phyloP scores from a whole-genome alignment of 805 yeast species.

The Nakazawaea ishiwadae region DNA sequence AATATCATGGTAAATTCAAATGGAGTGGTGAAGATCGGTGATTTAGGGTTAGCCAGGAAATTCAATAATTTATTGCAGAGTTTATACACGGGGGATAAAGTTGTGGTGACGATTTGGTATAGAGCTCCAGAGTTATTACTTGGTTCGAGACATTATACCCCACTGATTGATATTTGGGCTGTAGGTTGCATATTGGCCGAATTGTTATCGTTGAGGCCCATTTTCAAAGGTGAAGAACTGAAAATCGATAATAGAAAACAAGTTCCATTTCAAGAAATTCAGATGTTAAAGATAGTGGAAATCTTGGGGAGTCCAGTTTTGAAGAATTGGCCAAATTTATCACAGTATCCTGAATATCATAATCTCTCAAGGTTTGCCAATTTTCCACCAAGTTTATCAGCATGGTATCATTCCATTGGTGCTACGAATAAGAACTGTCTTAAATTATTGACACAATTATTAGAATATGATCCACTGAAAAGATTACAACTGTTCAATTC shows the following conservation, averaged over 20 bases:
- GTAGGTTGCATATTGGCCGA: slow-evolving; percentile 95
- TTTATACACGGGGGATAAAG: slow-evolving; percentile 87
- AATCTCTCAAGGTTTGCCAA: slow-evolving; percentile 54
- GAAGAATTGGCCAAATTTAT: slow-evolving; percentile 75
- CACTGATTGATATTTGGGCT: slow-evolving; percentile 93
- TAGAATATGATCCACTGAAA: slow-evolving; percentile 79
- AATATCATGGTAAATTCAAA: slow-evolving; percentile 90
- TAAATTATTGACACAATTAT: slow-evolving; percentile 53
- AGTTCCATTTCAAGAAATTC: slow-evolving; percentile 92
- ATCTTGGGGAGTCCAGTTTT: slow-evolving; percentile 85
- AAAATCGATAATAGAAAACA: slow-evolving; percentile 90
- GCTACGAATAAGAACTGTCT: slow-evolving; percentile 68
- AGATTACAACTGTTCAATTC: slow-evolving; percentile 79
- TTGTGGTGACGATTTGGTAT: slow-evolving; percentile 96
- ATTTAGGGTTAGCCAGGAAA: slow-evolving; percentile 84
- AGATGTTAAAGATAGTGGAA: slow-evolving; percentile 84
- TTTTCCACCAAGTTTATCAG: slow-evolving; percentile 65
- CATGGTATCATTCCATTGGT: slow-evolving; percentile 86
- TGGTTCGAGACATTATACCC: slow-evolving; percentile 92
- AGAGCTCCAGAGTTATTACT: slow-evolving; percentile 86
- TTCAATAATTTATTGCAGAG: slow-evolving; percentile 85
- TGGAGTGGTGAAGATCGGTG: slow-evolving; percentile 95
- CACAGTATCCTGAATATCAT: slow-evolving; percentile 79
- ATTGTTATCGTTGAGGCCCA: slow-evolving; percentile 79
- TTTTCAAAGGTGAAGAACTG: slow-evolving; percentile 97